Evolutionary conservation across 2,329 filamentous ascomycete genomes (phyloP).

Genomic region (Sclerotinia glacialis): DNA sequence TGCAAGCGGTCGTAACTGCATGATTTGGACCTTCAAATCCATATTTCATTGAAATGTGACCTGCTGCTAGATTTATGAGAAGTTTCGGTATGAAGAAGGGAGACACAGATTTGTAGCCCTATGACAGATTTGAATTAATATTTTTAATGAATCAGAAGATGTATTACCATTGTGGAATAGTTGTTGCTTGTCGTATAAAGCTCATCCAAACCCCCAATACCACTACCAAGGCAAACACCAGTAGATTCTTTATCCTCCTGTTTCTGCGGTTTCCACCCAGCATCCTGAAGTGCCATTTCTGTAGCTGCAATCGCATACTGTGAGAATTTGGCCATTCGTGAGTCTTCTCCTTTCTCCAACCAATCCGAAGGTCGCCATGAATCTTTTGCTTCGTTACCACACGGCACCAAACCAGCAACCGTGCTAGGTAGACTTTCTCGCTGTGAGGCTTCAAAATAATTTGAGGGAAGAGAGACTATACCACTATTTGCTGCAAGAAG

Average conservation of each 20-base stretch:
- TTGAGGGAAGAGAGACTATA: slow-evolving; percentile 68
- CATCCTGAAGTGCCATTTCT: slow-evolving; percentile 80
- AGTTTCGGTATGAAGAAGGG: slow-evolving; percentile 91
- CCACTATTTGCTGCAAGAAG: slow-evolving; percentile 78
- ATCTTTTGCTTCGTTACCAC: slow-evolving; percentile 45
- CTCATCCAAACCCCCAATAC: slow-evolving; percentile 91
- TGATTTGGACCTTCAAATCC: slow-evolving; percentile 91
- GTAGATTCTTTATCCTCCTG: slow-evolving; percentile 69
- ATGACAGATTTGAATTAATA: slow-evolving; percentile 30
- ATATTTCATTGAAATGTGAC: slow-evolving; percentile 90
- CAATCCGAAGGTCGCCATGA: slow-evolving; percentile 56
- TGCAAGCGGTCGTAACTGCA: slow-evolving; percentile 89
- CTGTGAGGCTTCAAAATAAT: slow-evolving; percentile 27
- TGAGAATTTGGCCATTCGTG: slow-evolving; percentile 85
- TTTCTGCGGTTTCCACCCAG: slow-evolving; percentile 59
- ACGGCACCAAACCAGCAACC: slow-evolving; percentile 78
- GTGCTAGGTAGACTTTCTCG: slow-evolving; percentile 78
- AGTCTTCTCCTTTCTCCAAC: slow-evolving; percentile 53
- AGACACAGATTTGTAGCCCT: slow-evolving; percentile 92
- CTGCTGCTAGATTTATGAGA: slow-evolving; percentile 91
- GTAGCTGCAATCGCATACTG: slow-evolving; percentile 88
- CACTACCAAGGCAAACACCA: slow-evolving; percentile 89
- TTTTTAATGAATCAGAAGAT: slow-evolving; percentile 2
- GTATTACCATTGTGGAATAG: slow-evolving; percentile 15
- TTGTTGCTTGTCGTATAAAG: slow-evolving; percentile 71